Conservation (phyloP, 1,139 yeast genomes). For the Candida tetrigidarum region DNA sequence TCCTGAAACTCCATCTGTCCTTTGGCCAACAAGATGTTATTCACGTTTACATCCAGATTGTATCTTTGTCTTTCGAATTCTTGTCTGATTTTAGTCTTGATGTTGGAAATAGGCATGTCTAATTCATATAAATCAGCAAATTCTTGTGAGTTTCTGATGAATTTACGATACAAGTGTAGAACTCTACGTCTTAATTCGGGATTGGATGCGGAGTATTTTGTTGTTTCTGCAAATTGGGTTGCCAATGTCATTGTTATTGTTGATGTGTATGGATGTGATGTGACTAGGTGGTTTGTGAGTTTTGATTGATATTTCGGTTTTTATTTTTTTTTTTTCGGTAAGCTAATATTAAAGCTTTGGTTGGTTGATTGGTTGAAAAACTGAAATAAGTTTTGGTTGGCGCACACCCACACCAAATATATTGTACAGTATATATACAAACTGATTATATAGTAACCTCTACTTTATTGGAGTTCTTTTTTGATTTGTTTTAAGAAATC, state of each 20-base stretch:
- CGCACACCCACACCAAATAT: background rate
- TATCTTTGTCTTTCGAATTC: conserved; percentile 86
- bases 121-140: conserved; percentile 74
- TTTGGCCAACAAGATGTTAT: conserved; percentile 73
- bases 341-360: conserved; percentile 3
- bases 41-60: conserved; percentile 65
- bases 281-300: background rate
- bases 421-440: background rate
- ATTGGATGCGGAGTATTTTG: conserved; percentile 65
- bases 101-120: conserved; percentile 81
- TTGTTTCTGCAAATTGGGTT: conserved; percentile 85
- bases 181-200: conserved; percentile 69
- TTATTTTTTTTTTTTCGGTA: too few species aligned
- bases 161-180: conserved; percentile 73
- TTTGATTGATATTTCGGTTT: background rate
- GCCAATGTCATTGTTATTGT: conserved; percentile 56
- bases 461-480: conserved; percentile 10
- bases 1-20: conserved; percentile 95
- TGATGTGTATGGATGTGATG: background rate
- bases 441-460: background rate
- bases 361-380: background rate
- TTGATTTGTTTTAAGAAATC: conserved; percentile 27
- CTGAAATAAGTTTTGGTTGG: conserved; percentile 2
- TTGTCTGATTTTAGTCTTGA: conserved; percentile 85
- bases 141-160: conserved; percentile 64